A percentile compares a stretch with the other conserved stretches of the same genome.
Conservation (phyloP, 257 asterid species). For the Cruciata laevipes region DNA sequence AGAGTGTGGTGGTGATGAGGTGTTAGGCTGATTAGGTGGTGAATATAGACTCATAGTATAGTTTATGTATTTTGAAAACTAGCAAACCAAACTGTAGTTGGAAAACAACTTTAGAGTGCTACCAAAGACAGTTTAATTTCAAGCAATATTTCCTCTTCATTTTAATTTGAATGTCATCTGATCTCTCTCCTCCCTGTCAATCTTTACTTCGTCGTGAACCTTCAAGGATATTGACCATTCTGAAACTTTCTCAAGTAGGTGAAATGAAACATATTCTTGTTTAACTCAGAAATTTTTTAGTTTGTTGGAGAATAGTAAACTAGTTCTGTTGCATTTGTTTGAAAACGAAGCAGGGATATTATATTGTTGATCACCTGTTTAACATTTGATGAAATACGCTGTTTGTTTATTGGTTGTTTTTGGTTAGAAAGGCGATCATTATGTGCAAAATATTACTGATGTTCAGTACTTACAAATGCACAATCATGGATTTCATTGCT, state of each 20-base stretch:
- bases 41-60: not conserved
- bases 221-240: not conserved
- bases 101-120: conserved; percentile 30
- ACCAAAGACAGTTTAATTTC: conserved; percentile 20
- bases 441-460: not conserved
- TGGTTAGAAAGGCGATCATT: not conserved
- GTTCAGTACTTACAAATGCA: not conserved
- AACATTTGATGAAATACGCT: too few relatives aligned
- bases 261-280: not conserved
- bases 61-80: not conserved
- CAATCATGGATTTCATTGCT: not conserved
- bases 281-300: too few relatives aligned
- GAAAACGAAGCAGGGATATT: too few relatives aligned
- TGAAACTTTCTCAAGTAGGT: not conserved
- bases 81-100: conserved; percentile 22
- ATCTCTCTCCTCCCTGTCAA: conserved; percentile 16
- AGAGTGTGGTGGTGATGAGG: not conserved
- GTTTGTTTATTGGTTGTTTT: too few relatives aligned
- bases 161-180: not conserved
- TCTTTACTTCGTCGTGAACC: conserved; percentile 28
- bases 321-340: too few relatives aligned
- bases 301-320: too few relatives aligned
- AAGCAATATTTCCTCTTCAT: not conserved
- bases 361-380: too few relatives aligned
- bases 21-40: conserved; percentile 22